Conservation (phyloP, 495 filamentous ascomycete species). For the Darksidea phi region DNA sequence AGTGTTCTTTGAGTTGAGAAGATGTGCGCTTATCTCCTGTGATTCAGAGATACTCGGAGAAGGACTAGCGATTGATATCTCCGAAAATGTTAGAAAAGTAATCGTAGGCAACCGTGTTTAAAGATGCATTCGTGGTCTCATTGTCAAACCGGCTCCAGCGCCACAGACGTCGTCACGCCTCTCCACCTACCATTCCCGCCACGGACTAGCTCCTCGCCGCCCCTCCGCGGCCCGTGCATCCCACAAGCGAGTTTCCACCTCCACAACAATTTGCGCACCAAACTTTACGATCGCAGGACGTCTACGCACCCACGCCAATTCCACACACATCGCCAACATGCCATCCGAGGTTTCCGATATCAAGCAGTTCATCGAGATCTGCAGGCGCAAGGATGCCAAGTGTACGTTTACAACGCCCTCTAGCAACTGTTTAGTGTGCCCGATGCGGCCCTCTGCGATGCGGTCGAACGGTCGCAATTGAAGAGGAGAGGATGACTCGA, state of each 20-base stretch:
- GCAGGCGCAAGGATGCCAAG: slow-evolving; percentile 95
- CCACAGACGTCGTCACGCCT: slow-evolving; percentile 22
- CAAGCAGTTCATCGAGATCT: slow-evolving; percentile 99
- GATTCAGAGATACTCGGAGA: no score
- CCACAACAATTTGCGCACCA: slow-evolving; percentile 7
- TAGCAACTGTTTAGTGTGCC: no score
- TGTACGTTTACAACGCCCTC: slow-evolving; percentile 54
- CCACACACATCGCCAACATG: slow-evolving; percentile 59
- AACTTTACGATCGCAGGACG: background rate
- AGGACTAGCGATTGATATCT: no score
- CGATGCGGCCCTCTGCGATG: background rate
- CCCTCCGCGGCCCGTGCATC: slow-evolving; percentile 21
- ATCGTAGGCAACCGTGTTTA: background rate
- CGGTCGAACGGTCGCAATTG: no score
- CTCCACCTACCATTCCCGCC: background rate
- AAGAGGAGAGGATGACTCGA: background rate
- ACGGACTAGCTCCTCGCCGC: slow-evolving; percentile 2
- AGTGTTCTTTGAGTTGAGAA: background rate
- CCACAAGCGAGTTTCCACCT: slow-evolving; percentile 29
- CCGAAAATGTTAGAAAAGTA: no score
- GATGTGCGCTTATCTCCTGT: background rate
- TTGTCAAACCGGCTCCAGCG: background rate
- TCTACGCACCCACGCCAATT: background rate
- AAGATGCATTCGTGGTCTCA: slow-evolving; percentile 3
- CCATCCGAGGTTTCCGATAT: slow-evolving; percentile 97